Evolutionary conservation across 2,329 filamentous ascomycete species (phyloP).

Genomic region (Diaporthe sp.): DNA sequence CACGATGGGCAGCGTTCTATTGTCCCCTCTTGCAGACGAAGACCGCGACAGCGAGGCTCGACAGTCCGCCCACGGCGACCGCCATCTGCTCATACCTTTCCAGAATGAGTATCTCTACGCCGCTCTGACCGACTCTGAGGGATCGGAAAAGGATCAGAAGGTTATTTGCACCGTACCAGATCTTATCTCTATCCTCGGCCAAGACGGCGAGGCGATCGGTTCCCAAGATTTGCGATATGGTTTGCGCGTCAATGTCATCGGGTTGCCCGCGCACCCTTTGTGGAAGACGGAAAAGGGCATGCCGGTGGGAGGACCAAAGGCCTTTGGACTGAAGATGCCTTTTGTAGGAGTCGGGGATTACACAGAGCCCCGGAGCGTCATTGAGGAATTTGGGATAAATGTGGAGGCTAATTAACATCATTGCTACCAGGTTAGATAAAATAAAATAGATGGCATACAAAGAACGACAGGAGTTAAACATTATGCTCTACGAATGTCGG

Average conservation of each 20-base stretch:
- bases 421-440: not conserved
- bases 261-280: conserved; percentile 62
- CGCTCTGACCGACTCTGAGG: conserved; percentile 50
- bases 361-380: conserved; percentile 35
- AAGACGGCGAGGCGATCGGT: conserved; percentile 64
- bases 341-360: conserved; percentile 22
- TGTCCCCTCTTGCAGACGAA: conserved; percentile 43
- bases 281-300: conserved; percentile 58
- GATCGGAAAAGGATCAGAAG: conserved; percentile 41
- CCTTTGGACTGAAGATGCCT: conserved; percentile 38
- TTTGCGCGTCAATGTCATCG: conserved; percentile 64
- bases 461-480: not conserved
- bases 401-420: not conserved
- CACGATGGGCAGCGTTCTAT: conserved; percentile 56
- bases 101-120: conserved; percentile 60
- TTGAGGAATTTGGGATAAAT: conserved; percentile 37
- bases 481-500: not conserved
- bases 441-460: not conserved
- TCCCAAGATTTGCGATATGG: conserved; percentile 67
- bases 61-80: conserved; percentile 45
- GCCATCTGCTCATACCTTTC: conserved; percentile 56
- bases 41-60: conserved; percentile 48
- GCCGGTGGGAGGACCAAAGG: conserved; percentile 30
- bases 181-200: conserved; percentile 54
- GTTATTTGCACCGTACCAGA: conserved; percentile 50